These are phyloP conservation scores for Picochlorum sp. DNA, from an alignment of 139 green algal species.

Conservation along the genomic window DNA sequence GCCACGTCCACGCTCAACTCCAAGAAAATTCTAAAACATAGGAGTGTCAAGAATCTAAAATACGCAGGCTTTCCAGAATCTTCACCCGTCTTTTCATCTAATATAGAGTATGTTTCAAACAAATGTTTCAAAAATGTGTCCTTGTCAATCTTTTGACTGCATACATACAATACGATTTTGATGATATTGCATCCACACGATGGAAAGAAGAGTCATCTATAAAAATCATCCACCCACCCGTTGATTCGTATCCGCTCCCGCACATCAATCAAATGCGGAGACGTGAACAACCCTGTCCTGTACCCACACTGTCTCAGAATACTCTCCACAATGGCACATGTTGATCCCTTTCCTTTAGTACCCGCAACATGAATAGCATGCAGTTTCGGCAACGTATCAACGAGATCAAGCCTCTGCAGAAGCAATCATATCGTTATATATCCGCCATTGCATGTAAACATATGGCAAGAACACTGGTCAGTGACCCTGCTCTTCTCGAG, in stretches of 20 bases:
- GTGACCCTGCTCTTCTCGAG: too few relatives aligned
- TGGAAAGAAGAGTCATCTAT: not conserved
- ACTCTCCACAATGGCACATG: slow-evolving; percentile 75
- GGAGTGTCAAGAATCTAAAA: slow-evolving; percentile 90
- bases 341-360: slow-evolving; percentile 91
- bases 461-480: too few relatives aligned
- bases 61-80: slow-evolving; percentile 78
- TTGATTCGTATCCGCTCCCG: slow-evolving; percentile 77
- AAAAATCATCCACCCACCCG: slow-evolving; percentile 29
- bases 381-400: slow-evolving; percentile 46
- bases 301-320: slow-evolving; percentile 70
- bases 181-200: not conserved
- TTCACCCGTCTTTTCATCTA: slow-evolving; percentile 31
- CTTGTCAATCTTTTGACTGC: slow-evolving; percentile 21
- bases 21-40: slow-evolving; percentile 65
- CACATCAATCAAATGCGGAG: slow-evolving; percentile 79
- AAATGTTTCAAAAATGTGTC: slow-evolving; percentile 52
- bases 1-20: slow-evolving; percentile 67
- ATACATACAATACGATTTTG: slow-evolving; percentile 12
- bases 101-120: slow-evolving; percentile 36
- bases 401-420: slow-evolving; percentile 52
- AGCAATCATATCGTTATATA: too few relatives aligned
- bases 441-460: too few relatives aligned
- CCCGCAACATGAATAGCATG: slow-evolving; percentile 81
- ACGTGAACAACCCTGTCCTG: slow-evolving; percentile 80